phyloP scores from a whole-genome alignment of 495 filamentous ascomycete species.

The Articulospora tetracladia region DNA sequence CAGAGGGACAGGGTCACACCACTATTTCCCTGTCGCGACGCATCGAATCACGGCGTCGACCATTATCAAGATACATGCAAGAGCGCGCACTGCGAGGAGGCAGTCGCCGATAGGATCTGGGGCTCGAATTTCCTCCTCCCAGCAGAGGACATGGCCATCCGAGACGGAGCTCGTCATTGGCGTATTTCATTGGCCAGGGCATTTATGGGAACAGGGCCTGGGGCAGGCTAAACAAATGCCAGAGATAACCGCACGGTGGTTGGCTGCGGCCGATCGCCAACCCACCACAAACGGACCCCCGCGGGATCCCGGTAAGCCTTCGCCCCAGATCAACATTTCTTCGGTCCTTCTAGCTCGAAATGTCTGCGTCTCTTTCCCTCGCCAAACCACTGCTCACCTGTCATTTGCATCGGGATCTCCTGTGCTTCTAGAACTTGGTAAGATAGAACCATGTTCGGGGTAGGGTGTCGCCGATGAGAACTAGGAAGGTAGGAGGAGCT shows the following conservation, averaged over 20 bases:
- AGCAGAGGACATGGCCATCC: background rate
- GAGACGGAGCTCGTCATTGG: background rate
- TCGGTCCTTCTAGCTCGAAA: constrained; percentile 10
- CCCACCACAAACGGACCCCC: background rate
- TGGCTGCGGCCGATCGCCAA: background rate
- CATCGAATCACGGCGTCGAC: background rate
- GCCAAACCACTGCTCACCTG: background rate
- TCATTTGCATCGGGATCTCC: background rate
- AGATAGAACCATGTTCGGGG: background rate
- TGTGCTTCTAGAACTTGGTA: background rate
- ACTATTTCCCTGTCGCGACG: background rate
- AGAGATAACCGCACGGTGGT: background rate
- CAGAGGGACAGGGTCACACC: background rate
- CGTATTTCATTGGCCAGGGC: background rate
- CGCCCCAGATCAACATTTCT: constrained; percentile 1
- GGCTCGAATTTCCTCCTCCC: background rate
- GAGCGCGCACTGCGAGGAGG: background rate
- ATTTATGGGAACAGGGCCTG: background rate
- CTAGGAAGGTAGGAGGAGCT: background rate
- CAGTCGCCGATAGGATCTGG: too few species aligned
- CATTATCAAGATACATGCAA: background rate
- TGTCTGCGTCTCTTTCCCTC: background rate
- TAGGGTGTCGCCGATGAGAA: background rate
- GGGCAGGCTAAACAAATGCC: too few species aligned
- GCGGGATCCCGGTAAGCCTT: background rate